phyloP scores from a whole-genome alignment of 441 rosid genomes.

The Pelargonium australe region DNA sequence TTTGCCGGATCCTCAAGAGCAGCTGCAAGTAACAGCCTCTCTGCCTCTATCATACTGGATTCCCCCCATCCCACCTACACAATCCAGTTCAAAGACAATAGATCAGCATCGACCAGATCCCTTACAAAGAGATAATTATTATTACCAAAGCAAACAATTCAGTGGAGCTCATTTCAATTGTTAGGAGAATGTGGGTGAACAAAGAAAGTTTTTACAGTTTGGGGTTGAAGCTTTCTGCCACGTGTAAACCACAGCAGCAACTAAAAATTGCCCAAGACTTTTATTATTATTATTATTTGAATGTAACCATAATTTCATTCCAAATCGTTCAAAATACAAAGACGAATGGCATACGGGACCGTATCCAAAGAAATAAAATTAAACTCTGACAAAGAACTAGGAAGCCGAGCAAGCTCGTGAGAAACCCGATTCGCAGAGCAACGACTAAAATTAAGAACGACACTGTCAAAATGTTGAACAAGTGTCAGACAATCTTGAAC shows the following conservation, averaged over 20 bases:
- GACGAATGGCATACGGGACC: too few relatives aligned
- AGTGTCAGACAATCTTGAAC: too few relatives aligned
- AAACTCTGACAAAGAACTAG: too few relatives aligned
- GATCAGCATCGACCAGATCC: not conserved
- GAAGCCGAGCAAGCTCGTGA: too few relatives aligned
- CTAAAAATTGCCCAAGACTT: not conserved
- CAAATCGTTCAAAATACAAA: too few relatives aligned
- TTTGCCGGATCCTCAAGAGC: slow-evolving; percentile 75
- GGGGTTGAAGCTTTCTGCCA: not conserved
- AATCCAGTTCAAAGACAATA: not conserved
- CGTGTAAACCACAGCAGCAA: not conserved
- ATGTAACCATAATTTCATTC: too few relatives aligned
- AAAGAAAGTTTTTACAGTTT: not conserved
- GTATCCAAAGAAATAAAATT: too few relatives aligned
- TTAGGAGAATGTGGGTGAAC: not conserved
- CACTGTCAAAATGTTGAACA: too few relatives aligned
- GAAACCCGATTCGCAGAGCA: too few relatives aligned
- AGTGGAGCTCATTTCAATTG: not conserved
- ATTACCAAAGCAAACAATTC: slow-evolving; percentile 1
- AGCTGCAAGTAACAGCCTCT: slow-evolving; percentile 64
- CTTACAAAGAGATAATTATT: not conserved
- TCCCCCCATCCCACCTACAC: slow-evolving; percentile 84
- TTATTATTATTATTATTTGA: too few relatives aligned
- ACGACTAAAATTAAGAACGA: too few relatives aligned
- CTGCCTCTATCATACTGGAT: slow-evolving; percentile 84